Evolutionary conservation across 805 yeast species (phyloP).

Genomic region (Saccharomycopsis javanensis): DNA sequence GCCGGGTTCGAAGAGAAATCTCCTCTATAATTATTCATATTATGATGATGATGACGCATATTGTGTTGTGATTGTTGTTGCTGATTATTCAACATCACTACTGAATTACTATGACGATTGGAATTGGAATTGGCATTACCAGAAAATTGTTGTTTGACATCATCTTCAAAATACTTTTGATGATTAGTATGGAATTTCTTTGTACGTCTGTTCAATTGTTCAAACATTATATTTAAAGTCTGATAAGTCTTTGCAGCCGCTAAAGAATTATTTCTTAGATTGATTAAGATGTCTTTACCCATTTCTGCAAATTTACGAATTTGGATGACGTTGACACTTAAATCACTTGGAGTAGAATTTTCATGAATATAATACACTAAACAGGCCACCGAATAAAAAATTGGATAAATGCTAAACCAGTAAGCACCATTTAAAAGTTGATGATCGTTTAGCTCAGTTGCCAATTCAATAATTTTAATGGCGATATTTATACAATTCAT

Average conservation of each 20-base stretch:
- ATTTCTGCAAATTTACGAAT: slow-evolving; percentile 69
- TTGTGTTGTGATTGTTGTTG: neutral
- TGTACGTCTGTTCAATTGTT: slow-evolving; percentile 65
- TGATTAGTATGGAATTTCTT: slow-evolving; percentile 33
- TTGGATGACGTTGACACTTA: slow-evolving; percentile 10
- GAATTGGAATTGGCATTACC: neutral
- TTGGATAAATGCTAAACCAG: slow-evolving; percentile 86
- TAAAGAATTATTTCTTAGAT: slow-evolving; percentile 61
- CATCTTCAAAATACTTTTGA: slow-evolving; percentile 16
- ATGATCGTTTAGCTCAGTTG: slow-evolving; percentile 68
- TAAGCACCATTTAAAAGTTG: slow-evolving; percentile 73
- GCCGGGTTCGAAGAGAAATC: neutral
- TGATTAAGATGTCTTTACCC: slow-evolving; percentile 66
- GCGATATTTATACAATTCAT: slow-evolving; percentile 79
- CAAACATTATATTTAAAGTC: slow-evolving; percentile 70
- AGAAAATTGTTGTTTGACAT: neutral
- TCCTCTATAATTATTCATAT: neutral
- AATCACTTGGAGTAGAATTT: slow-evolving; percentile 25
- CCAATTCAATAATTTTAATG: slow-evolving; percentile 67
- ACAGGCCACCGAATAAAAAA: slow-evolving; percentile 82
- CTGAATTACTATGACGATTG: neutral
- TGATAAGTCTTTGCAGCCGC: slow-evolving; percentile 77
- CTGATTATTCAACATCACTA: neutral
- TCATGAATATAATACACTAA: slow-evolving; percentile 70
- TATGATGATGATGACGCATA: neutral